Evolutionary conservation across 2,329 filamentous ascomycete genomes (phyloP).

Genomic region (Raffaelea ambrosiae): DNA sequence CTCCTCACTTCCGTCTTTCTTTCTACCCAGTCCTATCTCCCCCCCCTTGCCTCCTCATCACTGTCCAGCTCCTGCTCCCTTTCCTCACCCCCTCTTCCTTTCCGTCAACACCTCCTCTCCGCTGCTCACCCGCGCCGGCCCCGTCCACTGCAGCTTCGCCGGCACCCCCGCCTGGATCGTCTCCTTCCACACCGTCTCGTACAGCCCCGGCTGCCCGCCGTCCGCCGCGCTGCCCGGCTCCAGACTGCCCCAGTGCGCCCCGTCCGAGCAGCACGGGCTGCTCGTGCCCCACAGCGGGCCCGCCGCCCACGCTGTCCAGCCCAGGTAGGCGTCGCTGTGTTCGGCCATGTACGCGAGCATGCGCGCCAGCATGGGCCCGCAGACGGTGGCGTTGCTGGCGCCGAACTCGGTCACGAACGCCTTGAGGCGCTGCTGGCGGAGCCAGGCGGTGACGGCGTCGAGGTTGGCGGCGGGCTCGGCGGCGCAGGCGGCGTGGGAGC

Average conservation of each 20-base stretch:
- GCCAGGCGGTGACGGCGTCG: conserved; percentile 33
- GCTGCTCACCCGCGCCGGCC: conserved; percentile 5
- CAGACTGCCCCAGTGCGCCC: conserved; percentile 30
- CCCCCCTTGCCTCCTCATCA: no score
- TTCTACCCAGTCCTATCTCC: no score
- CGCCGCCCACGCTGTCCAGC: conserved; percentile 43
- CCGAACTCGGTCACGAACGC: conserved; percentile 43
- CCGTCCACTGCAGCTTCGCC: conserved; percentile 8
- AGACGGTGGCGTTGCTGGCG: conserved; percentile 33
- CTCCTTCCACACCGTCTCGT: conserved; percentile 36
- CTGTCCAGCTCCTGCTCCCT: not conserved
- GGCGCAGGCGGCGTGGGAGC: conserved; percentile 30
- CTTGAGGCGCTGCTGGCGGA: conserved; percentile 33
- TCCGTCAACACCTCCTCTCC: conserved; percentile 2
- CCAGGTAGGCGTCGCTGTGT: conserved; percentile 38
- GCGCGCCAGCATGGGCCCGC: conserved; percentile 28
- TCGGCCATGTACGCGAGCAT: conserved; percentile 36
- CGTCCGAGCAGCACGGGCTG: conserved; percentile 30
- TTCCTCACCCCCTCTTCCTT: not conserved
- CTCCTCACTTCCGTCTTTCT: no score
- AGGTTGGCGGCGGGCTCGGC: conserved; percentile 29
- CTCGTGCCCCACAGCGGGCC: conserved; percentile 37
- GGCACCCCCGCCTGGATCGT: conserved; percentile 29
- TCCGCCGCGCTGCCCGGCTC: conserved; percentile 35
- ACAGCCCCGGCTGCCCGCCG: conserved; percentile 33